These are phyloP conservation scores for Porogramme epimiltina DNA, from an alignment of 1,284 basidiomycete genomes.

Conservation along the genomic window DNA sequence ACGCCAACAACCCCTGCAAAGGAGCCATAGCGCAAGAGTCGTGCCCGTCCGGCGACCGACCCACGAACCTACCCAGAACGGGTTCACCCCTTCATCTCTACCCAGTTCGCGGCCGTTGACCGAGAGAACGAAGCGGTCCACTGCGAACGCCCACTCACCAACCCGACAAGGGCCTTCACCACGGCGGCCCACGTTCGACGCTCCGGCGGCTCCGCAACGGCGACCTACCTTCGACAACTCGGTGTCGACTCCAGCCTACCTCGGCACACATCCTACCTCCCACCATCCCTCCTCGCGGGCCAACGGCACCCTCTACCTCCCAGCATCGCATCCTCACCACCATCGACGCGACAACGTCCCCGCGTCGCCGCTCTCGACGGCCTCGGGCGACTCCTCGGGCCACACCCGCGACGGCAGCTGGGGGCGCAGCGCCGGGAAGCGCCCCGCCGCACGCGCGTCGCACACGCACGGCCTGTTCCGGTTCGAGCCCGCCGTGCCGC, in stretches of 20 bases:
- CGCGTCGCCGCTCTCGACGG: conserved; percentile 29
- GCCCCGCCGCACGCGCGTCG: conserved; percentile 20
- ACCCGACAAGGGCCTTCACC: no score
- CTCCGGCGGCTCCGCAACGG: conserved; percentile 12
- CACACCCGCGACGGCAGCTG: conserved; percentile 26
- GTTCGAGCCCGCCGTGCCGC: conserved; percentile 44
- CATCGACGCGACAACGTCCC: conserved; percentile 23
- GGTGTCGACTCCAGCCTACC: conserved; percentile 6
- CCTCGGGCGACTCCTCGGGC: conserved; percentile 28
- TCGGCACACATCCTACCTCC: not conserved
- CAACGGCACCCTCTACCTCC: no score
- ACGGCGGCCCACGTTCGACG: conserved; percentile 14
- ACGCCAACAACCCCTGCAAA: conserved; percentile 16
- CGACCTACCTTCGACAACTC: conserved; percentile 17
- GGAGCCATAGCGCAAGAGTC: conserved; percentile 22
- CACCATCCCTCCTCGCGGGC: no score
- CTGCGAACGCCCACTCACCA: conserved; percentile 17
- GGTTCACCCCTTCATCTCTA: conserved; percentile 4
- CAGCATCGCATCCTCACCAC: conserved; percentile 8
- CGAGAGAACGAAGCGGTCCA: conserved; percentile 20
- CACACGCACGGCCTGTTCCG: conserved; percentile 38
- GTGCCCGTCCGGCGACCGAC: conserved; percentile 7
- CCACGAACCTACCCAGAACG: conserved; percentile 8
- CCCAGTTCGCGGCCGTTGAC: conserved; percentile 2
- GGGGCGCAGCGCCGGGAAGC: conserved; percentile 30